phyloP scores from a whole-genome alignment of 2,329 filamentous ascomycete species.

The Pyricularia pennisetigena region DNA sequence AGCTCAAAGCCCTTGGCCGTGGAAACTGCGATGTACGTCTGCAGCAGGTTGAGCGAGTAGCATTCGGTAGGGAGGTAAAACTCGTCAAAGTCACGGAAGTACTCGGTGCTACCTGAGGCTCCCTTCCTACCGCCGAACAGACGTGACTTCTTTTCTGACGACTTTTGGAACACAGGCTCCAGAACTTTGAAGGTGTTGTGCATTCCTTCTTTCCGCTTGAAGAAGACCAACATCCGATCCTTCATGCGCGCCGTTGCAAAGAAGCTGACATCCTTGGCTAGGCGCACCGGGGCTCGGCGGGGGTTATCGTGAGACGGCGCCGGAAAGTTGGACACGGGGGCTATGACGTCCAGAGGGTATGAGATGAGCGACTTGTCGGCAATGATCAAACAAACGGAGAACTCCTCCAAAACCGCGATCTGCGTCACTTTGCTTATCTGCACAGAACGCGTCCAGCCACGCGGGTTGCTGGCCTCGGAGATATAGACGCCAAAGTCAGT shows the following conservation, averaged over 20 bases:
- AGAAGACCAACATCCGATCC: constrained; percentile 87
- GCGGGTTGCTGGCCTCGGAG: constrained; percentile 77
- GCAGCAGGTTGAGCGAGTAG: constrained; percentile 91
- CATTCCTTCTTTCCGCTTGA: constrained; percentile 89
- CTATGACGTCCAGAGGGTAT: constrained; percentile 83
- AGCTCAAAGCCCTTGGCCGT: constrained; percentile 92
- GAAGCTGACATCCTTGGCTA: constrained; percentile 90
- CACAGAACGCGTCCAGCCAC: constrained; percentile 82
- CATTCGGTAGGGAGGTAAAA: constrained; percentile 97
- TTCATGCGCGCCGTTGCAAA: constrained; percentile 97
- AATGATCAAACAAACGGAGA: constrained; percentile 84
- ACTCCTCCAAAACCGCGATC: constrained; percentile 90
- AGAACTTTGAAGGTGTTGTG: constrained; percentile 95
- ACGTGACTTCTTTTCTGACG: constrained; percentile 71
- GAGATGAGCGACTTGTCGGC: constrained; percentile 85
- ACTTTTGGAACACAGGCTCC: constrained; percentile 90
- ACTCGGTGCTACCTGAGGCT: constrained; percentile 70
- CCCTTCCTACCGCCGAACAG: constrained; percentile 48
- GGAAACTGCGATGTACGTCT: constrained; percentile 83
- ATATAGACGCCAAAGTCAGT: constrained; percentile 93
- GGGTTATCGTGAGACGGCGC: constrained; percentile 59
- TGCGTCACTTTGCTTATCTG: constrained; percentile 73
- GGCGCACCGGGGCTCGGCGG: constrained; percentile 80
- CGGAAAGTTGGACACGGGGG: constrained; percentile 51
- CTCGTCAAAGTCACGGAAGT: constrained; percentile 96